A percentile compares a stretch with the other conserved stretches of the same genome.
Evolutionary conservation across 1,139 yeast species (phyloP).

Genomic region (Debaryomyces fabryi): DNA sequence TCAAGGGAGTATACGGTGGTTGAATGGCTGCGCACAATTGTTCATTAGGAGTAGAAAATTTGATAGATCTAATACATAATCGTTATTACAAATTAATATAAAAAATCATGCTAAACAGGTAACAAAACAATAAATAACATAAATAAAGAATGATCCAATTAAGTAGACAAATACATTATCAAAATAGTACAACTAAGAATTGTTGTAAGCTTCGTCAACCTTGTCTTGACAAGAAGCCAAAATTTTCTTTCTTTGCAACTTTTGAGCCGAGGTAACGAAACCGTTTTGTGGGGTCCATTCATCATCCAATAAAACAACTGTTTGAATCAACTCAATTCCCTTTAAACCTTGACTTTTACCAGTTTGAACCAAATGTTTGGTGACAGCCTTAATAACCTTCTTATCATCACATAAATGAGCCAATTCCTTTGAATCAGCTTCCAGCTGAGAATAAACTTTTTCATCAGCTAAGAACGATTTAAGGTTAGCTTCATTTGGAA

Average conservation of each 20-base stretch:
- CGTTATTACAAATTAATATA: not conserved
- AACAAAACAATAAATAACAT: not conserved
- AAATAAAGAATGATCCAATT: not conserved
- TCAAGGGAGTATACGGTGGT: constrained; percentile 42
- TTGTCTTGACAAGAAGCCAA: constrained; percentile 60
- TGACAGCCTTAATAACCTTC: constrained; percentile 58
- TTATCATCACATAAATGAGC: constrained; percentile 53
- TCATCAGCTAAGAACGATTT: constrained; percentile 58
- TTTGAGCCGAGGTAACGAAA: constrained; percentile 92
- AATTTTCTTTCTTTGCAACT: constrained; percentile 92
- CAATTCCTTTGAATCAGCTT: constrained; percentile 55
- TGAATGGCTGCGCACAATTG: not conserved
- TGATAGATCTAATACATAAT: not conserved
- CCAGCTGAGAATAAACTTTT: constrained; percentile 47
- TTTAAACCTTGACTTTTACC: constrained; percentile 80
- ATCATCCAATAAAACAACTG: constrained; percentile 76
- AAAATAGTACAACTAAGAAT: constrained; percentile 6
- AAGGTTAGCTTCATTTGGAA: constrained; percentile 75
- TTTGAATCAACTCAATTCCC: constrained; percentile 85
- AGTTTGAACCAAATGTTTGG: constrained; percentile 64
- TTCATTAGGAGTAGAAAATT: not conserved
- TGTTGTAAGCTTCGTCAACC: constrained; percentile 59
- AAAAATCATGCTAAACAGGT: not conserved
- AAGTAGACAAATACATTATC: not conserved
- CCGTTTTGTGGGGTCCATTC: constrained; percentile 99